Evolutionary conservation across 2,329 filamentous ascomycete species (phyloP), one percentile per base, ranked within the genome.

Genomic region (Harringtonia aguacate): DNA sequence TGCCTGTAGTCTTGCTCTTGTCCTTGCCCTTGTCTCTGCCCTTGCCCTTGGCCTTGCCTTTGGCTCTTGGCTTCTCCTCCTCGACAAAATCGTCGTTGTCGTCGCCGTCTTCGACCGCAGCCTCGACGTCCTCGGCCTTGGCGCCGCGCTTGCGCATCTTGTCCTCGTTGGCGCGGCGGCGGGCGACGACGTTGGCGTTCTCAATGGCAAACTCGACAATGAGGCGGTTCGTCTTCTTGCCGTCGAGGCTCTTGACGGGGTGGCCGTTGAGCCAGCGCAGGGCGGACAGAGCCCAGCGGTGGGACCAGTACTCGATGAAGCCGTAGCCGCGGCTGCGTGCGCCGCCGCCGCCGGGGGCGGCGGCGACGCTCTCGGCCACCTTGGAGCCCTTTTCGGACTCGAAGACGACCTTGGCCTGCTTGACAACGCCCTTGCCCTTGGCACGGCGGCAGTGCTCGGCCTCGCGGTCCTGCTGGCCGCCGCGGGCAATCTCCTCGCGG

Each of bases 131-230:
- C 27, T 57, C 53, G 3, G 43, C 44, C 44, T 56, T 53, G 8
- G 43, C 30, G 20, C 43, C 48, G 22, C 42, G 46, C 39, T 43
- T 46, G 13, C 48, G 53, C 44, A 52, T 50, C 47, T 66, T 66
- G 35, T 66, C 62, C 58, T 87, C 81, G 39, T 68, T 68, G 48
- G 81, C 77, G 48, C 71, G 76, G 44, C 94, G 75, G 50, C 92
- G 75, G 52, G 81, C 76, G n/a, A 98, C 83, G 1, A 98, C 92
- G 57, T 95, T 89, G 1, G 87, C 89, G 56, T 98, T 98, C 65
- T 98, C 92, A 60, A 98, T 95, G 18, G 92, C 88, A 60, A 98
- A 98, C 62, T 98, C 94, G 31, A 90, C 90, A 57, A 98, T 87
- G 41, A 98, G 66, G 13, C 92, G 75, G 63, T 92, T 89, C 60